Evolutionary conservation across 176 grass and related monocot genomes (phyloP).

Genomic region (Aegilops longissima): DNA sequence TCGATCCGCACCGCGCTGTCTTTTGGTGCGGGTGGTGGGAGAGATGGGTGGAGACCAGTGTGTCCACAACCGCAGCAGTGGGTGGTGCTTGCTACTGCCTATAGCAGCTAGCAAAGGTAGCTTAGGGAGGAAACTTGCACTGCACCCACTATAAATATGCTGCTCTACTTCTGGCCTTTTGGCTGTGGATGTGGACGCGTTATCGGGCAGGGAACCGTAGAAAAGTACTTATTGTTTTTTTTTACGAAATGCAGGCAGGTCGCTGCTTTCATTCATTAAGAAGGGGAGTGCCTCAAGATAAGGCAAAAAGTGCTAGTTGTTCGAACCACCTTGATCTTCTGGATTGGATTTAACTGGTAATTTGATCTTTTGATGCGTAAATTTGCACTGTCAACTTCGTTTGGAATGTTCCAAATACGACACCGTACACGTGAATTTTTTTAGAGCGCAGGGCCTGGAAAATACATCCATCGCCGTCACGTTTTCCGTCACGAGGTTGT

Average conservation of each 20-base stretch:
- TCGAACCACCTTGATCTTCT: constrained; percentile 10
- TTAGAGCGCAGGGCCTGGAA: no score
- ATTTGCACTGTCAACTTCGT: neutral
- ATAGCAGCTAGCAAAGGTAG: neutral
- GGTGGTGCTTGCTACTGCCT: constrained; percentile 9
- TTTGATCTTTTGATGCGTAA: neutral
- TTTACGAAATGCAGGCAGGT: no score
- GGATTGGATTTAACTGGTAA: constrained; percentile 13
- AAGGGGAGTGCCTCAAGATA: no score
- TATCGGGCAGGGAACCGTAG: constrained; percentile 16
- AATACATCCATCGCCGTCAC: neutral
- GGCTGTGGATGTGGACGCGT: constrained; percentile 28
- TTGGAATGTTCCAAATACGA: neutral
- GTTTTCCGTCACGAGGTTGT: no score
- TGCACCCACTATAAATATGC: constrained; percentile 39
- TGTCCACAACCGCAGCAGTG: constrained; percentile 30
- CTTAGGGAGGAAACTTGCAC: constrained; percentile 20
- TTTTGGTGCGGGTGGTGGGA: constrained; percentile 36
- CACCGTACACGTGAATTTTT: neutral
- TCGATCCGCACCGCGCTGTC: constrained; percentile 19
- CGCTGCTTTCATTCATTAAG: no score
- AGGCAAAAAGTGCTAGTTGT: no score
- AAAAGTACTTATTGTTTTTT: neutral
- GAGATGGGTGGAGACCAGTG: constrained; percentile 44
- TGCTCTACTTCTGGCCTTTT: neutral